A percentile compares a stretch with the other conserved stretches of the same genome.
Conservation (phyloP, 2,329 filamentous ascomycete species). For the Xylariales sp. region DNA sequence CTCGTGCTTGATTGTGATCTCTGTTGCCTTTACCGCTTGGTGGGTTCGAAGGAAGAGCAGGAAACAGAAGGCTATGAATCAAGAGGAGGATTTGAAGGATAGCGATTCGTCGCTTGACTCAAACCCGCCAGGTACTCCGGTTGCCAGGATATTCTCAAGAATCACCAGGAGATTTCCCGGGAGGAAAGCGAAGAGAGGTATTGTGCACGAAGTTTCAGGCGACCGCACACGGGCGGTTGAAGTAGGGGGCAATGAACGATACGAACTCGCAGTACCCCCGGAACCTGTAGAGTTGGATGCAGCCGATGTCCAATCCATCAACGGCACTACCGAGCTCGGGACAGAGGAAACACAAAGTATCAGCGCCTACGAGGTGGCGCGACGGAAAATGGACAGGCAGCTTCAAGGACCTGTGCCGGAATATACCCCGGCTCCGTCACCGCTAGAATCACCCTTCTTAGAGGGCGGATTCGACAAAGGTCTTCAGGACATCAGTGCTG, state of each 20-base stretch:
- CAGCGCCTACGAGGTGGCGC: conserved; percentile 46
- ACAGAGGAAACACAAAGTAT: conserved; percentile 34
- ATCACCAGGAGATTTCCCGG: conserved; percentile 30
- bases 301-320: conserved; percentile 31
- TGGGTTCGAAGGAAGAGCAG: conserved; percentile 29
- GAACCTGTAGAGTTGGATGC: conserved; percentile 47
- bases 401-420: conserved; percentile 45
- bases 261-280: conserved; percentile 44
- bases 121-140: conserved; percentile 30
- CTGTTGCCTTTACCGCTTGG: conserved; percentile 24
- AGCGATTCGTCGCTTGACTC: conserved; percentile 29
- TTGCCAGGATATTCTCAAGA: conserved; percentile 38
- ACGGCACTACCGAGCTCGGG: conserved; percentile 36
- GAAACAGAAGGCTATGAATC: conserved; percentile 17
- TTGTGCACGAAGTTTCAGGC: conserved; percentile 20
- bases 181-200: conserved; percentile 24
- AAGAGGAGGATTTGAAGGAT: conserved; percentile 32
- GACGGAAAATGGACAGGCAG: conserved; percentile 46
- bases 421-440: conserved; percentile 41
- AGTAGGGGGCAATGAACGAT: conserved; percentile 40
- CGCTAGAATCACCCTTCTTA: conserved; percentile 19
- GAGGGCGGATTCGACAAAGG: conserved; percentile 15
- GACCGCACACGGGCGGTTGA: conserved; percentile 31
- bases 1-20: conserved; percentile 29
- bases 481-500: conserved; percentile 31